These are phyloP conservation scores for Pyrenopolyporus hunteri DNA, from an alignment of 495 filamentous ascomycete genomes.

Conservation along the genomic window DNA sequence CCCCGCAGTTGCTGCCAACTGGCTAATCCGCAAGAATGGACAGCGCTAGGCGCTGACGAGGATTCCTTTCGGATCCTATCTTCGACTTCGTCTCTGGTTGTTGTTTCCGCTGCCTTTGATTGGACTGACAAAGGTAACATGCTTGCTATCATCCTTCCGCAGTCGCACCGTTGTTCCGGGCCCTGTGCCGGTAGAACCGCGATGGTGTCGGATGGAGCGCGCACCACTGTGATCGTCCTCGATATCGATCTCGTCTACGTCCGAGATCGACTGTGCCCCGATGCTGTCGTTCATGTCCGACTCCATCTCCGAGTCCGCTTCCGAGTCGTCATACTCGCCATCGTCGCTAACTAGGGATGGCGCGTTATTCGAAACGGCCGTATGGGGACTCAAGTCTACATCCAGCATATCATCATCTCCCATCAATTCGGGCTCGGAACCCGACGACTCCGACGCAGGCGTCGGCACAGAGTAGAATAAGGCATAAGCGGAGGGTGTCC, in stretches of 20 bases:
- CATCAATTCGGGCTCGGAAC: slow-evolving; percentile 47
- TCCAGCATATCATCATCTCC: slow-evolving; percentile 59
- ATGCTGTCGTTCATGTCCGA: slow-evolving; percentile 52
- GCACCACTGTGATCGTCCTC: slow-evolving; percentile 50
- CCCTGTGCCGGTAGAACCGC: slow-evolving; percentile 39
- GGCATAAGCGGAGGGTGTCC: slow-evolving; percentile 45
- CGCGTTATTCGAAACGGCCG: slow-evolving; percentile 76
- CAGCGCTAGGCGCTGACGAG: background rate
- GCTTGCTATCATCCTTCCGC: slow-evolving; percentile 53
- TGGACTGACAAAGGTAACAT: slow-evolving; percentile 55
- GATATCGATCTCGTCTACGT: slow-evolving; percentile 57
- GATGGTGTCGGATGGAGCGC: slow-evolving; percentile 46
- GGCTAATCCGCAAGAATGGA: slow-evolving; percentile 4
- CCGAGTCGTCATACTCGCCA: slow-evolving; percentile 71
- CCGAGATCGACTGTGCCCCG: slow-evolving; percentile 51
- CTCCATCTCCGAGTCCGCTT: slow-evolving; percentile 50
- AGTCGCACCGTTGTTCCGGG: slow-evolving; percentile 43
- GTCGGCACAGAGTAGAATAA: slow-evolving; percentile 45
- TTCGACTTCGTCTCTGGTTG: slow-evolving; percentile 40
- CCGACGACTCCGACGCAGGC: slow-evolving; percentile 30
- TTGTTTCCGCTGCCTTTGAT: slow-evolving; percentile 42
- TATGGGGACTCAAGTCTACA: slow-evolving; percentile 77
- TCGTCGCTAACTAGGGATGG: slow-evolving; percentile 90
- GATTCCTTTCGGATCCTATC: slow-evolving; percentile 20
- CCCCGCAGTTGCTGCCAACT: slow-evolving; percentile 2